Conservation (phyloP, 179 eudicot genomes). For the Silene noctiflora region DNA sequence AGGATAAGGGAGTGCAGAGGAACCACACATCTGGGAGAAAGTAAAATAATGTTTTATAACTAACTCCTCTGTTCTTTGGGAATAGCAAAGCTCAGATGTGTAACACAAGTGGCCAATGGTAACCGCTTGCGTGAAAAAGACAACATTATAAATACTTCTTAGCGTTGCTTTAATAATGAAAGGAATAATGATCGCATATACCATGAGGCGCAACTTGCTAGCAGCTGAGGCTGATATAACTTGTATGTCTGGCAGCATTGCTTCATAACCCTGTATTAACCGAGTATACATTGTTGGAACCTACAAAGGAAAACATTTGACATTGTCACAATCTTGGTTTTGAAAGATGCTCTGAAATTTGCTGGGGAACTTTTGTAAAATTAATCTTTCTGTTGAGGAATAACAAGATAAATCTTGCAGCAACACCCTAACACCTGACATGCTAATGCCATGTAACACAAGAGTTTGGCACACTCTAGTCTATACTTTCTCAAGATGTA, state of each 20-base stretch:
- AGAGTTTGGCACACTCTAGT: not conserved
- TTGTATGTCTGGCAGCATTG: conserved; percentile 75
- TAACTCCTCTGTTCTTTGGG: not conserved
- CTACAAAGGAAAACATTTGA: conserved; percentile 35
- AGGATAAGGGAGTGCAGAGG: conserved; percentile 98
- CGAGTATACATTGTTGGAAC: conserved; percentile 98
- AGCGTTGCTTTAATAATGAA: not conserved
- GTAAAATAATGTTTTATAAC: conserved; percentile 4
- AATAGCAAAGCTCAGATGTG: not conserved
- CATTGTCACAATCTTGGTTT: not conserved
- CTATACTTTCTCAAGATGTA: not conserved
- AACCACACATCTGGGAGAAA: conserved; percentile 86
- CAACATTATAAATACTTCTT: not conserved
- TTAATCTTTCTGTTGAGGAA: conserved; percentile 3
- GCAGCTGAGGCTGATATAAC: conserved; percentile 72
- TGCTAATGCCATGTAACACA: not conserved
- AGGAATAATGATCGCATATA: conserved; percentile 32
- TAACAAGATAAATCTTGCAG: not conserved
- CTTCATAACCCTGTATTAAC: conserved; percentile 96
- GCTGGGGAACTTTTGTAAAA: conserved; percentile 5
- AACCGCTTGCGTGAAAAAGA: conserved; percentile 9
- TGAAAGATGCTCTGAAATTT: not conserved
- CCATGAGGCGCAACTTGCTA: conserved; percentile 92
- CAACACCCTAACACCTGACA: not conserved
- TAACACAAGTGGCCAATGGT: conserved; percentile 4